Conservation (phyloP, 106 monocot genomes). For the Allium cepa region DNA sequence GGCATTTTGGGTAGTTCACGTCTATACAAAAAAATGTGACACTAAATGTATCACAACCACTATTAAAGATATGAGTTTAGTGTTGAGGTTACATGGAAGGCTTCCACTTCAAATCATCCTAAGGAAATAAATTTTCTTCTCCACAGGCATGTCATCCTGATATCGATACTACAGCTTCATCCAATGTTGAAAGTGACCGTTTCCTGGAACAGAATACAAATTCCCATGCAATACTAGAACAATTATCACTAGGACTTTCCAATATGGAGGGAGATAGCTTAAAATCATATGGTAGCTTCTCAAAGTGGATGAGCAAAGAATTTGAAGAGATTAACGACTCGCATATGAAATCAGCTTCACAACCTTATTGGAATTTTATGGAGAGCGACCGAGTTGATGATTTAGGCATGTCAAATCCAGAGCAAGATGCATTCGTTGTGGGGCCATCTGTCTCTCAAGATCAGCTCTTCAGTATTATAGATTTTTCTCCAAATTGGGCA, state of each 20-base stretch:
- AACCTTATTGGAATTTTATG: slow-evolving; percentile 44
- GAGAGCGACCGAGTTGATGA: slow-evolving; percentile 47
- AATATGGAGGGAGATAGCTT: slow-evolving; percentile 39
- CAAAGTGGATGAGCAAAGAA: slow-evolving; percentile 79
- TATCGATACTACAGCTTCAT: slow-evolving; percentile 11
- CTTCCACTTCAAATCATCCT: too few species aligned
- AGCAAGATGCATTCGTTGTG: slow-evolving; percentile 50
- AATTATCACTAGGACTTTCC: slow-evolving; percentile 32
- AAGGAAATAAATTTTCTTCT: too few species aligned
- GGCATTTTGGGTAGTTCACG: too few species aligned
- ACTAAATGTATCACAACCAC: too few species aligned
- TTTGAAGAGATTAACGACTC: slow-evolving; percentile 52
- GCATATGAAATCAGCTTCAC: slow-evolving; percentile 32
- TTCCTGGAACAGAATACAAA: slow-evolving; percentile 16
- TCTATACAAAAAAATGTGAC: too few species aligned
- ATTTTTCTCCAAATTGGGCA: slow-evolving; percentile 69
- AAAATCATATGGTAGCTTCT: slow-evolving; percentile 76
- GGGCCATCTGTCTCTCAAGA: slow-evolving; percentile 70
- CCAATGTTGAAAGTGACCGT: slow-evolving; percentile 13
- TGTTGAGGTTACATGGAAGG: too few species aligned
- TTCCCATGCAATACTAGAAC: slow-evolving; percentile 28
- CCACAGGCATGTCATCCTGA: slow-evolving; percentile 19
- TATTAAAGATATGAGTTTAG: too few species aligned
- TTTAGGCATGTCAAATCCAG: slow-evolving; percentile 35
- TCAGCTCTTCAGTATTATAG: slow-evolving; percentile 76